Conservation (phyloP, 495 filamentous ascomycete species). For the Aspergillus baeticus region DNA sequence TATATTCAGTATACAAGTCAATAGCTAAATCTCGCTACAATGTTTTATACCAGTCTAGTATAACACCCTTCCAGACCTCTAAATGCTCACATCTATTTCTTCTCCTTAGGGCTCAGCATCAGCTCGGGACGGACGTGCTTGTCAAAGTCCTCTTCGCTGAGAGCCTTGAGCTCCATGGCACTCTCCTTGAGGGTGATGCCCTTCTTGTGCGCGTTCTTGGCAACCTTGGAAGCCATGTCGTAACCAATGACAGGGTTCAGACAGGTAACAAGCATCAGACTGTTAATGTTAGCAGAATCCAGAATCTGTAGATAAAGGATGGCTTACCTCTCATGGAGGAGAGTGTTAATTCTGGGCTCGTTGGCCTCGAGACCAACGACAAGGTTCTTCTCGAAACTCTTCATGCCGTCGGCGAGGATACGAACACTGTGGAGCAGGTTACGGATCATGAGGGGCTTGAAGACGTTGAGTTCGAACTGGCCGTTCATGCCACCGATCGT, state of each 20-base stretch:
- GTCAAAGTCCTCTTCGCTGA: slow-evolving; percentile 91
- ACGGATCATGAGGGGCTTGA: slow-evolving; percentile 94
- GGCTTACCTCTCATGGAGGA: slow-evolving; percentile 84
- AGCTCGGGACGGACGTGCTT: slow-evolving; percentile 89
- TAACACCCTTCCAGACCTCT: slow-evolving; percentile 1
- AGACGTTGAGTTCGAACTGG: slow-evolving; percentile 98
- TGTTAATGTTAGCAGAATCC: slow-evolving; percentile 35
- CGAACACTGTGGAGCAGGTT: slow-evolving; percentile 90
- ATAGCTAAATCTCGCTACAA: slow-evolving; percentile 21
- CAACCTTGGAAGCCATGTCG: slow-evolving; percentile 96
- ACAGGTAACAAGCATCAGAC: slow-evolving; percentile 97
- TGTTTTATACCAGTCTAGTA: slow-evolving; percentile 14
- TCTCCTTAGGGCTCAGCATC: slow-evolving; percentile 83
- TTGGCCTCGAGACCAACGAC: slow-evolving; percentile 88
- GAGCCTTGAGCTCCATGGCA: slow-evolving; percentile 87
- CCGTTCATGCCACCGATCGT: slow-evolving; percentile 95
- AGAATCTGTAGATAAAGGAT: slow-evolving; percentile 11
- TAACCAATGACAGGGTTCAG: slow-evolving; percentile 98
- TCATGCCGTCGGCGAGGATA: slow-evolving; percentile 88
- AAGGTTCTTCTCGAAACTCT: slow-evolving; percentile 89
- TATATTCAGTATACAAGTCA: slow-evolving; percentile 20
- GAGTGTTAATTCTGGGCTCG: slow-evolving; percentile 79
- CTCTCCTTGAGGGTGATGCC: slow-evolving; percentile 88
- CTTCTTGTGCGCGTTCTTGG: slow-evolving; percentile 99
- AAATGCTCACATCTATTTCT: slow-evolving; percentile 35